Evolutionary conservation across 306 rosid genomes (phyloP).

Genomic region (Quercus engelmannii): DNA sequence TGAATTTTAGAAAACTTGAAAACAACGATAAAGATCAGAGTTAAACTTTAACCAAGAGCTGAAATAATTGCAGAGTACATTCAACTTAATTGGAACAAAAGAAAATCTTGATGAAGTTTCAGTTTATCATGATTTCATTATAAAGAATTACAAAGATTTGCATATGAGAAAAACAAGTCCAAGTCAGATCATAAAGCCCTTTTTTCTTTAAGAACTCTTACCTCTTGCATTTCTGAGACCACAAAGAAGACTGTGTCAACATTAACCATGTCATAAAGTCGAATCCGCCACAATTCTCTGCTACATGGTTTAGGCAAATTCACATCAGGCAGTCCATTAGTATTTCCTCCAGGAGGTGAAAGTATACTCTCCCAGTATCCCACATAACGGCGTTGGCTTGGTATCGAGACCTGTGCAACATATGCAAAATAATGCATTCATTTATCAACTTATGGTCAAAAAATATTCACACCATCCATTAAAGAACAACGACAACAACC

Average conservation of each 20-base stretch:
- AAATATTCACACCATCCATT: not conserved
- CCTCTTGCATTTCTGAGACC: slow-evolving; percentile 76
- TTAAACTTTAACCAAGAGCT: not conserved
- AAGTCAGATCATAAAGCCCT: not conserved
- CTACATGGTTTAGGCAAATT: slow-evolving; percentile 56
- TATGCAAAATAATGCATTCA: slow-evolving; percentile 3
- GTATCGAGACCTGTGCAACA: slow-evolving; percentile 82
- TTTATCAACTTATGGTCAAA: not conserved
- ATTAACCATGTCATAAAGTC: slow-evolving; percentile 78
- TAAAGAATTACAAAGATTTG: not conserved
- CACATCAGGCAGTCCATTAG: slow-evolving; percentile 39
- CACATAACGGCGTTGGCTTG: slow-evolving; percentile 94
- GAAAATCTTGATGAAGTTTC: not conserved
- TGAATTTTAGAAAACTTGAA: not conserved
- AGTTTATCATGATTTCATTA: not conserved
- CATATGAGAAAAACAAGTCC: not conserved
- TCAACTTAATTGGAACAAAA: not conserved
- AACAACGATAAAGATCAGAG: not conserved
- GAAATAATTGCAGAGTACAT: not conserved
- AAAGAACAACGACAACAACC: not conserved
- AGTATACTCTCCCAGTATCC: slow-evolving; percentile 62
- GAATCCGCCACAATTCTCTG: slow-evolving; percentile 77
- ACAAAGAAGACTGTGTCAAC: slow-evolving; percentile 64
- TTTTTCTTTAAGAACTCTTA: not conserved
- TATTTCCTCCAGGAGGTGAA: slow-evolving; percentile 40